Conservation (phyloP, 2,329 filamentous ascomycete genomes). For the Trichoderma breve region DNA sequence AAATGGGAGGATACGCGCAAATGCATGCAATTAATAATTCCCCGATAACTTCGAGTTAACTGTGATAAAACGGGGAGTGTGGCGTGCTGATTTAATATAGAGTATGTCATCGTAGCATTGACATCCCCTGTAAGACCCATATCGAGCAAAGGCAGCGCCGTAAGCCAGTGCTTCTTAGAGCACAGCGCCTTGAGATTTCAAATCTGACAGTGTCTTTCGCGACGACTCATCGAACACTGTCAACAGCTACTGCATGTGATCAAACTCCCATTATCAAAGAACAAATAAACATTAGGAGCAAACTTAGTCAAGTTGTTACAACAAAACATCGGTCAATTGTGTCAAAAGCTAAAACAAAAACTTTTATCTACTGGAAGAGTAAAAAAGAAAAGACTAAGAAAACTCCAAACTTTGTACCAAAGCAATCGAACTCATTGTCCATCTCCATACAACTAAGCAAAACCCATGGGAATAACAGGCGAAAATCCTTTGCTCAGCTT, state of each 20-base stretch:
- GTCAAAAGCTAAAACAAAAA: background rate
- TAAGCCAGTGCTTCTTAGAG: background rate
- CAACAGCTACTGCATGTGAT: background rate
- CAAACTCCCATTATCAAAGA: background rate
- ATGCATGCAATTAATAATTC: background rate
- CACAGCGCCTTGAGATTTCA: background rate
- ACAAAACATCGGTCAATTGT: background rate
- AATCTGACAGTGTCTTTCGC: no score
- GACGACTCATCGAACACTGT: no score
- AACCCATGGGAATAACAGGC: background rate
- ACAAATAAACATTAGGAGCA: background rate
- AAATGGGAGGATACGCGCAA: background rate
- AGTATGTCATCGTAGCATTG: background rate
- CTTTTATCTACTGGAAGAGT: background rate
- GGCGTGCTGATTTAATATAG: background rate
- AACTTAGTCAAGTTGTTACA: fast-evolving
- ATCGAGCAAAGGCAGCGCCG: background rate
- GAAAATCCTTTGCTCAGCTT: background rate
- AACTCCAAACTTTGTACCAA: background rate
- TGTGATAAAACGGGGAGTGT: no score
- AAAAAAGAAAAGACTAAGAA: background rate
- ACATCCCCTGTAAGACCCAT: background rate
- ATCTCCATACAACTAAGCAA: background rate
- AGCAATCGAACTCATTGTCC: background rate
- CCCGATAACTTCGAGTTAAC: background rate